Evolutionary conservation across 495 filamentous ascomycete genomes (phyloP).

Genomic region (Neurospora sublineolata): DNA sequence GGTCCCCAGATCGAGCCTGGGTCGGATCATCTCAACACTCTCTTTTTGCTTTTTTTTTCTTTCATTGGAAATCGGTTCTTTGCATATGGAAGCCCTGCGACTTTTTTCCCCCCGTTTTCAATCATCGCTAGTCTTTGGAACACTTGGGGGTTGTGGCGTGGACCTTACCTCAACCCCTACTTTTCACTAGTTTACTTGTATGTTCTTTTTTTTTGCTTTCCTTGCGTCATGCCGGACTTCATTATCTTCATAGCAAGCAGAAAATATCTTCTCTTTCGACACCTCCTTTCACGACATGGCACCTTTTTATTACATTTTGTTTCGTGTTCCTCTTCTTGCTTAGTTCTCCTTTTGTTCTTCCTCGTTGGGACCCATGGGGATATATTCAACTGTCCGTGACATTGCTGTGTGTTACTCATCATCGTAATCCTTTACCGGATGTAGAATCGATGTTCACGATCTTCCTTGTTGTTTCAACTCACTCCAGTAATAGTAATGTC

Average conservation of each 20-base stretch:
- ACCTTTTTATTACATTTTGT: neutral
- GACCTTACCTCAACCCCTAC: too few species aligned
- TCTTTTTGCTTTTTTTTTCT: too few species aligned
- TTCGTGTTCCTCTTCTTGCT: neutral
- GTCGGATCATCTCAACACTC: too few species aligned
- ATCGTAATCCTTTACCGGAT: neutral
- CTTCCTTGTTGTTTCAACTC: neutral
- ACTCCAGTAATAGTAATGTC: neutral
- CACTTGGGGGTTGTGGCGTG: too few species aligned
- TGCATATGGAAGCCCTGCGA: too few species aligned
- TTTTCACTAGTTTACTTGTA: too few species aligned
- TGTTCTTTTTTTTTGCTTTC: neutral
- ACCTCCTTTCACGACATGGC: neutral
- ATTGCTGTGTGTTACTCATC: neutral
- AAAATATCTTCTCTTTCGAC: neutral
- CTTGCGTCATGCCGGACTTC: neutral
- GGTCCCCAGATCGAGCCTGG: too few species aligned
- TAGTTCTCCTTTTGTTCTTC: neutral
- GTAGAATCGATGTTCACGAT: neutral
- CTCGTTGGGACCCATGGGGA: neutral
- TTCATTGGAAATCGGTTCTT: too few species aligned
- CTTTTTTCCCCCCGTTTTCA: too few species aligned
- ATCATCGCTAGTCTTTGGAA: too few species aligned
- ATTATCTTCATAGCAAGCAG: neutral
- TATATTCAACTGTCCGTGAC: neutral